Evolutionary conservation across 2,329 filamentous ascomycete genomes (phyloP).

Genomic region (Alternaria postmessia): DNA sequence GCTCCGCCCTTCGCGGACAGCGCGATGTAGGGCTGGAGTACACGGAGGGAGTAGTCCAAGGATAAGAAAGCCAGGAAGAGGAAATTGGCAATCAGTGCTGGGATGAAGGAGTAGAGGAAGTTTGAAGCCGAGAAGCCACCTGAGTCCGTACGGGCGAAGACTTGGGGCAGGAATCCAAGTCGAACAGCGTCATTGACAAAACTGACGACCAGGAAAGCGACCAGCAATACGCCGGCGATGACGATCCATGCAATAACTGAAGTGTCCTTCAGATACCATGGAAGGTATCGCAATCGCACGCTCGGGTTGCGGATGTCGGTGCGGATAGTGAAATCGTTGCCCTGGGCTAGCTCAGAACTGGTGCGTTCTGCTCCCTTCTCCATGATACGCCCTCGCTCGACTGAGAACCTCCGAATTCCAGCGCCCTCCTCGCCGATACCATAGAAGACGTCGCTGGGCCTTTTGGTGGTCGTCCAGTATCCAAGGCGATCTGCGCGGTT

Average conservation of each 20-base stretch:
- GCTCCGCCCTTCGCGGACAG: conserved; percentile 67
- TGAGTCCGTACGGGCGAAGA: conserved; percentile 67
- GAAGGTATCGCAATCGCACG: conserved; percentile 72
- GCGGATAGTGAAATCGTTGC: conserved; percentile 55
- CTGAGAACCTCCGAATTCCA: conserved; percentile 60
- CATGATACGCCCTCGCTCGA: conserved; percentile 57
- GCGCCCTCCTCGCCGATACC: conserved; percentile 73
- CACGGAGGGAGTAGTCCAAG: conserved; percentile 70
- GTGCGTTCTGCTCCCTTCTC: conserved; percentile 53
- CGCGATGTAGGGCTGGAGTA: conserved; percentile 74
- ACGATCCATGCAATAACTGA: conserved; percentile 71
- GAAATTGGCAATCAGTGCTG: conserved; percentile 71
- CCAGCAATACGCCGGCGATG: conserved; percentile 48
- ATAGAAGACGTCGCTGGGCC: conserved; percentile 75
- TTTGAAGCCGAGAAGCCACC: conserved; percentile 82
- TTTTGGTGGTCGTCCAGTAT: conserved; percentile 79
- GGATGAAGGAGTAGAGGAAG: conserved; percentile 84
- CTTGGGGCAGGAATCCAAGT: conserved; percentile 74
- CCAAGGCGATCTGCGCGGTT: conserved; percentile 76
- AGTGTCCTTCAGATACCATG: conserved; percentile 76
- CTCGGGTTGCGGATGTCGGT: conserved; percentile 61
- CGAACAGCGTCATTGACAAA: conserved; percentile 75
- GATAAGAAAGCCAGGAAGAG: conserved; percentile 73
- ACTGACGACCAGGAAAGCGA: conserved; percentile 73
- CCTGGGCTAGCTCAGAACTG: conserved; percentile 17